These are phyloP conservation scores for Pseudopyrenochaeta lycopersici DNA, from an alignment of 2,329 filamentous ascomycete genomes.

Conservation along the genomic window DNA sequence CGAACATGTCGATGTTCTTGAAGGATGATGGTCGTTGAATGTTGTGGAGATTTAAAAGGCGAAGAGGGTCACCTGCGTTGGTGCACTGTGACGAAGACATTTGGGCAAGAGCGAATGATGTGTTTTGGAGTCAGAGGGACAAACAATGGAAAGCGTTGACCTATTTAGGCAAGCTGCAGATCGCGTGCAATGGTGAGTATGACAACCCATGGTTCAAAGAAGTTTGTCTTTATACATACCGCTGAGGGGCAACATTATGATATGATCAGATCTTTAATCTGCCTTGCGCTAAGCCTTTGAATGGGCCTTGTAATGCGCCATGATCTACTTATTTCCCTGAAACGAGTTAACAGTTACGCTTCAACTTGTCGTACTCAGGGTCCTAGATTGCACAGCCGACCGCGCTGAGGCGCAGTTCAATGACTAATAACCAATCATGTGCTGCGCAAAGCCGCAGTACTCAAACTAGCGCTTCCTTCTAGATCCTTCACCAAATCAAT, in stretches of 20 bases:
- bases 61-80: slow-evolving; percentile 2
- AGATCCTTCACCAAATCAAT: background rate
- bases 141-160: slow-evolving; percentile 7
- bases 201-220: background rate
- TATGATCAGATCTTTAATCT: slow-evolving; percentile 1
- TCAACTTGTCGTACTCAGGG: no score
- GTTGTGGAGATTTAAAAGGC: slow-evolving; percentile 1
- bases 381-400: no score
- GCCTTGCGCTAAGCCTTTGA: slow-evolving; percentile 3
- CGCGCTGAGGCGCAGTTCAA: no score
- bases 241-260: background rate
- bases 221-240: slow-evolving; percentile 3
- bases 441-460: no score
- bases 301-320: background rate
- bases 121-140: background rate
- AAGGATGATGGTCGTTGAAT: slow-evolving; percentile 5
- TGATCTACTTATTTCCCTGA: background rate
- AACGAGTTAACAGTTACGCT: no score
- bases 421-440: no score
- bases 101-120: slow-evolving; percentile 5
- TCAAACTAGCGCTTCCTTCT: no score
- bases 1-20: slow-evolving; percentile 17
- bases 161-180: slow-evolving; percentile 1
- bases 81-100: slow-evolving; percentile 23
- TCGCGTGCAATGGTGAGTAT: background rate